These are phyloP conservation scores for Pythium guiyangense DNA, from an alignment of 352 stramenopile genomes.

Conservation along the genomic window DNA sequence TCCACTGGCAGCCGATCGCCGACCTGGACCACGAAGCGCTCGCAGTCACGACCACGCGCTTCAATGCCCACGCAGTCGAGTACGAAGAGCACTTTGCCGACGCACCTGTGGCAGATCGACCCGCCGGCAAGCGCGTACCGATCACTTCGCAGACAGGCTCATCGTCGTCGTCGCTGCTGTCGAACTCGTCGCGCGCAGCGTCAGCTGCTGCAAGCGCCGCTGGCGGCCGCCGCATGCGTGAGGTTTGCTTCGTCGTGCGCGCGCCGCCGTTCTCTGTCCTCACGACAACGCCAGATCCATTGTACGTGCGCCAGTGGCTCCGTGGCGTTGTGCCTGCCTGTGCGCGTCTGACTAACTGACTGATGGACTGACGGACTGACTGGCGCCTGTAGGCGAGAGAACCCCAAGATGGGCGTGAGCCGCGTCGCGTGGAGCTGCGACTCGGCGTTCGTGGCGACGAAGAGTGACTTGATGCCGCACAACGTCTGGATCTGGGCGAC, in stretches of 20 bases:
- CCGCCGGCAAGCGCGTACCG: slow-evolving; percentile 52
- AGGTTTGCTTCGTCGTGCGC: slow-evolving; percentile 67
- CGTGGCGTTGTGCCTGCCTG: background rate
- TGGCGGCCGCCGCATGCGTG: slow-evolving; percentile 35
- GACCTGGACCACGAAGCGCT: slow-evolving; percentile 70
- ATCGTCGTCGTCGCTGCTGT: slow-evolving; percentile 25
- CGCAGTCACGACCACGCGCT: slow-evolving; percentile 33
- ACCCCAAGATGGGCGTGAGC: slow-evolving; percentile 68
- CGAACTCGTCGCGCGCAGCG: slow-evolving; percentile 56
- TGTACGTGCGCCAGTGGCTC: slow-evolving; percentile 31
- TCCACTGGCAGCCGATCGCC: slow-evolving; percentile 72
- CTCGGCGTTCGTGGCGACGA: slow-evolving; percentile 65
- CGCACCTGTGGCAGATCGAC: slow-evolving; percentile 42
- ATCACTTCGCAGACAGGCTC: slow-evolving; percentile 22
- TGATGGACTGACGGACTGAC: background rate
- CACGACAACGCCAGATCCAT: slow-evolving; percentile 49
- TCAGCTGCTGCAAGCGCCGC: slow-evolving; percentile 52
- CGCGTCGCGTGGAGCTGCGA: slow-evolving; percentile 64
- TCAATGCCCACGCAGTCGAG: slow-evolving; percentile 52
- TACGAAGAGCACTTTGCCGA: slow-evolving; percentile 68
- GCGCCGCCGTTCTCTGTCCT: slow-evolving; percentile 74
- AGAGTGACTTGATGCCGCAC: slow-evolving; percentile 79
- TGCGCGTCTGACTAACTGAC: no score
- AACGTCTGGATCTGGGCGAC: slow-evolving; percentile 85
- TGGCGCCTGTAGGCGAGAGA: slow-evolving; percentile 43